These are phyloP conservation scores for Ceratobasidium sp. DNA, from an alignment of 1,284 basidiomycete species.

Conservation along the genomic window DNA sequence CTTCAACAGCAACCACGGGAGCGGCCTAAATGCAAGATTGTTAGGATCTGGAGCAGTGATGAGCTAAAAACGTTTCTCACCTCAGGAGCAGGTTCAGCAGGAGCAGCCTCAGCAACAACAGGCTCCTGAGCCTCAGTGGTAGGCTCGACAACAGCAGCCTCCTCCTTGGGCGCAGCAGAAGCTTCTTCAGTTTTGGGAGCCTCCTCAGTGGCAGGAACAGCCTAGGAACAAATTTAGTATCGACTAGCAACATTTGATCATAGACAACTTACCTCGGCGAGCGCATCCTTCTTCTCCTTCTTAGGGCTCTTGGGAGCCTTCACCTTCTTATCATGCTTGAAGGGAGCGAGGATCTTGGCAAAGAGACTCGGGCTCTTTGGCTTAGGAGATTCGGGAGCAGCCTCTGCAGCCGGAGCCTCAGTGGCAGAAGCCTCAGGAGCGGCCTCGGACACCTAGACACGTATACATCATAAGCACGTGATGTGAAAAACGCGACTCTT, in stretches of 20 bases:
- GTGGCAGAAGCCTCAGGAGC: constrained; percentile 50
- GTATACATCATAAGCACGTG: constrained; percentile 44
- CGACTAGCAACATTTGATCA: background rate
- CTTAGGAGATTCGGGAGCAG: constrained; percentile 38
- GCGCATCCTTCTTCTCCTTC: constrained; percentile 52
- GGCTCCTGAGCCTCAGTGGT: constrained; percentile 51
- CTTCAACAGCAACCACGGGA: constrained; percentile 46
- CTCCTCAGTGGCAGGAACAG: constrained; percentile 46
- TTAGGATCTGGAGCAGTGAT: background rate
- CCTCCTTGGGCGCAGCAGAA: constrained; percentile 46
- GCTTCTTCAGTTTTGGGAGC: constrained; percentile 31
- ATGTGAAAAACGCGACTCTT: background rate
- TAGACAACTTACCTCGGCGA: constrained; percentile 14
- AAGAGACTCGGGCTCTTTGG: constrained; percentile 64
- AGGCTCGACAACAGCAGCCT: constrained; percentile 49
- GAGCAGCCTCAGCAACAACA: constrained; percentile 52
- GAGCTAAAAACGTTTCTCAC: background rate
- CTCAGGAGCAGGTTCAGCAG: constrained; percentile 40
- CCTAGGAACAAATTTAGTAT: constrained; percentile 14
- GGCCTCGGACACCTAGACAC: constrained; percentile 17
- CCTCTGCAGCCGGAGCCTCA: constrained; percentile 40
- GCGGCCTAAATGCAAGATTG: constrained; percentile 46
- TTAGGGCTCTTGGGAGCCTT: constrained; percentile 58
- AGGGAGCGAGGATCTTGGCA: constrained; percentile 72
- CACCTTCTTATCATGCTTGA: constrained; percentile 61